Evolutionary conservation across 2,329 filamentous ascomycete species (phyloP).

Genomic region (Scedosporium aurantiacum): DNA sequence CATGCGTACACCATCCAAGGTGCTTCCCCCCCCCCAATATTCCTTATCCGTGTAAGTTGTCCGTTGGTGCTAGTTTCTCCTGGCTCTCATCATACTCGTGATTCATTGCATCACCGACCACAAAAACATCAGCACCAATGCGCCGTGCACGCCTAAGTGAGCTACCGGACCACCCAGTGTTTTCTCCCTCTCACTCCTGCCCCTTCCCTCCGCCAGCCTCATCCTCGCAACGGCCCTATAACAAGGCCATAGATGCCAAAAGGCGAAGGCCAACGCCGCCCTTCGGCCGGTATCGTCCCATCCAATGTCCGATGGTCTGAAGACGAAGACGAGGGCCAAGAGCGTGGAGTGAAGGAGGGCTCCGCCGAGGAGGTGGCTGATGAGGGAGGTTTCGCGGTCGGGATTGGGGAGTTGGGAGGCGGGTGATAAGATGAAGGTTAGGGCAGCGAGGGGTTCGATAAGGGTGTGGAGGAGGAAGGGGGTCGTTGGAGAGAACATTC

Average conservation of each 20-base stretch:
- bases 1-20: background rate
- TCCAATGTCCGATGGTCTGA: constrained; percentile 13
- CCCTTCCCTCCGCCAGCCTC: constrained; percentile 8
- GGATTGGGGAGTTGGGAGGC: constrained; percentile 30
- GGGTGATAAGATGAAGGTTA: constrained; percentile 33
- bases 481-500: constrained; percentile 9
- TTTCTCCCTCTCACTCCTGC: constrained; percentile 3
- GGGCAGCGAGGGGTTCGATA: constrained; percentile 30
- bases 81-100: background rate
- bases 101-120: background rate
- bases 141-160: constrained; percentile 31
- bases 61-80: background rate
- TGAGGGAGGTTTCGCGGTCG: constrained; percentile 26
- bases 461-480: constrained; percentile 27
- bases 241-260: constrained; percentile 38
- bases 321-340: constrained; percentile 26
- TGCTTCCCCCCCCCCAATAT: background rate
- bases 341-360: constrained; percentile 33
- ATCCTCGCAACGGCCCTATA: constrained; percentile 29
- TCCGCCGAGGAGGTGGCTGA: constrained; percentile 36
- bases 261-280: constrained; percentile 29
- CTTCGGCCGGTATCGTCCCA: constrained; percentile 20
- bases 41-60: background rate
- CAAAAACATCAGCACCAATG: constrained; percentile 25
- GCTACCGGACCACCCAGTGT: constrained; percentile 34